phyloP scores from a whole-genome alignment of 176 grass and related monocot species.

The Rhynchospora breviuscula region DNA sequence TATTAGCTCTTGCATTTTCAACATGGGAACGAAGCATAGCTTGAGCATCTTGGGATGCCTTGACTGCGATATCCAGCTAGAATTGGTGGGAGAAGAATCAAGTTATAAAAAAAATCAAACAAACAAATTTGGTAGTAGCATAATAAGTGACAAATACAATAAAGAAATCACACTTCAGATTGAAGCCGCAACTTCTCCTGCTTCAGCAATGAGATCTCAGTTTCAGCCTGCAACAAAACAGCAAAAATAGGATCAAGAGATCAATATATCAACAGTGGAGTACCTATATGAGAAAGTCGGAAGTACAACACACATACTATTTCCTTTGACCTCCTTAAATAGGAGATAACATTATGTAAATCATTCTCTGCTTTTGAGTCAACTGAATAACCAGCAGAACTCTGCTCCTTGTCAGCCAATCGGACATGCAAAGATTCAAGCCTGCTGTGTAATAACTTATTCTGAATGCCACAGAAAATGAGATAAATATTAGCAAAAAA shows the following conservation, averaged over 20 bases:
- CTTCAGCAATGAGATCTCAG: constrained; percentile 86
- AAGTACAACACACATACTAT: constrained; percentile 58
- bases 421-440: constrained; percentile 79
- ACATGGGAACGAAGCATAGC: constrained; percentile 55
- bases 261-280: not conserved
- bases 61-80: constrained; percentile 78
- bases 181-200: constrained; percentile 82
- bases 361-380: constrained; percentile 69
- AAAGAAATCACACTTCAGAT: constrained; percentile 63
- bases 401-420: constrained; percentile 75
- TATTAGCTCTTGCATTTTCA: constrained; percentile 57
- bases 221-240: constrained; percentile 73
- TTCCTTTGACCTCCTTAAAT: constrained; percentile 90
- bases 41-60: constrained; percentile 64
- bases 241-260: not conserved
- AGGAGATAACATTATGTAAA: constrained; percentile 71
- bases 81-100: constrained; percentile 11
- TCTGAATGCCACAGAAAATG: constrained; percentile 41
- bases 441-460: constrained; percentile 74
- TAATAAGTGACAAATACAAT: not conserved
- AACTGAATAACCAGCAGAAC: constrained; percentile 50
- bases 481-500: constrained; percentile 25
- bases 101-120: constrained; percentile 16
- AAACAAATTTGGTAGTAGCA: not conserved
- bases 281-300: not conserved